Evolutionary conservation across 345 rosid species (phyloP).

Genomic region (Hibiscus mutabilis): DNA sequence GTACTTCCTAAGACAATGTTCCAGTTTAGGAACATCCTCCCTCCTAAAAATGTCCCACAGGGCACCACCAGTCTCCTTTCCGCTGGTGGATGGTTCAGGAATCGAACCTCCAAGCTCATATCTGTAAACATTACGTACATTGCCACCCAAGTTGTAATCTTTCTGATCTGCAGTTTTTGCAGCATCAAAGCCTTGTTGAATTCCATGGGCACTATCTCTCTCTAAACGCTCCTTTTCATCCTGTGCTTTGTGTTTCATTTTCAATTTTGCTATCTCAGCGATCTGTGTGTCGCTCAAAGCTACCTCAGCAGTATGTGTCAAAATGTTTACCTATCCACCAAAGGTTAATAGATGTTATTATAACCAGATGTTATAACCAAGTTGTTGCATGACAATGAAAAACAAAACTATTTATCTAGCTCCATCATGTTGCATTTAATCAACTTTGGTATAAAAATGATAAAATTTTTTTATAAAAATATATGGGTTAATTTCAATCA

Average conservation of each 20-base stretch:
- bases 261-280: slow-evolving; percentile 38
- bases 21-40: slow-evolving; percentile 75
- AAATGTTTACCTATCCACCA: slow-evolving; percentile 55
- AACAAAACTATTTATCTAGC: too few species aligned
- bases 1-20: slow-evolving; percentile 61
- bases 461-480: too few species aligned
- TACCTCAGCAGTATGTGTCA: slow-evolving; percentile 67
- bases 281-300: slow-evolving; percentile 41
- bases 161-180: slow-evolving; percentile 11
- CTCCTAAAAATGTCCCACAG: slow-evolving; percentile 94
- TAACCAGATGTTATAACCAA: too few species aligned
- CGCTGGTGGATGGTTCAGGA: background rate
- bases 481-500: too few species aligned
- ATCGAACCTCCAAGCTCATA: slow-evolving; percentile 8
- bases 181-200: slow-evolving; percentile 6
- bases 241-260: slow-evolving; percentile 51
- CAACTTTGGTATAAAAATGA: too few species aligned
- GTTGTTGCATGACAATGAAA: too few species aligned
- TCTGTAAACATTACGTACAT: background rate
- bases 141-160: slow-evolving; percentile 8
- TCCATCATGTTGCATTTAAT: too few species aligned
- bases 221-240: slow-evolving; percentile 38
- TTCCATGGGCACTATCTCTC: background rate
- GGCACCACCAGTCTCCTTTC: slow-evolving; percentile 40
- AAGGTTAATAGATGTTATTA: too few species aligned